Evolutionary conservation across 2,329 filamentous ascomycete genomes (phyloP).

Genomic region (Sporothrix protearum): DNA sequence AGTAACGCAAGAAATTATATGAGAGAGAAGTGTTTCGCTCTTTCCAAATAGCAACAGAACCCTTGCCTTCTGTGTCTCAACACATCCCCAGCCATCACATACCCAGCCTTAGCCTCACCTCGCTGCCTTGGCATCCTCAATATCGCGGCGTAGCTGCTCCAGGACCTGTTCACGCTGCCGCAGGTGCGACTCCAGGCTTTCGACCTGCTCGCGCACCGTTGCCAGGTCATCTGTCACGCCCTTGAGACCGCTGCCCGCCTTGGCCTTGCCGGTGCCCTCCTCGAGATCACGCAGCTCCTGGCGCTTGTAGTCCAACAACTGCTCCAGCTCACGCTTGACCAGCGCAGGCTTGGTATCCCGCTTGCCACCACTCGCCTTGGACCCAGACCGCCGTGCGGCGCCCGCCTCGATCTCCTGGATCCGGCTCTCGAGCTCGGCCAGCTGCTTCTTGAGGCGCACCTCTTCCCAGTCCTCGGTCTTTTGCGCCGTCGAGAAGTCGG

Average conservation of each 20-base stretch:
- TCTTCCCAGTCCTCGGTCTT: slow-evolving; percentile 97
- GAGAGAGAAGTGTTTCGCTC: slow-evolving; percentile 7
- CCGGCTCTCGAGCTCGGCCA: slow-evolving; percentile 84
- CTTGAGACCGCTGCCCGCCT: slow-evolving; percentile 69
- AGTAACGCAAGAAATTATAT: background rate
- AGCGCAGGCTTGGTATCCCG: slow-evolving; percentile 80
- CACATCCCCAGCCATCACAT: too few species aligned
- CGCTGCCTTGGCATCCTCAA: slow-evolving; percentile 76
- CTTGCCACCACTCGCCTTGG: slow-evolving; percentile 46
- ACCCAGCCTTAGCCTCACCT: too few species aligned
- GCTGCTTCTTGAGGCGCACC: slow-evolving; percentile 87
- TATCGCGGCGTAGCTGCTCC: slow-evolving; percentile 68
- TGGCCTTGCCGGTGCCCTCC: slow-evolving; percentile 64
- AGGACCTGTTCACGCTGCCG: slow-evolving; percentile 70
- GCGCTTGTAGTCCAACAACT: slow-evolving; percentile 92
- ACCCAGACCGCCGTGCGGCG: slow-evolving; percentile 51
- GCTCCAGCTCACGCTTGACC: slow-evolving; percentile 90
- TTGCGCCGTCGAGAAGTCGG: slow-evolving; percentile 74
- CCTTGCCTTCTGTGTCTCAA: background rate
- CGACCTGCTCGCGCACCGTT: slow-evolving; percentile 90
- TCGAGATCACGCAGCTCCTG: slow-evolving; percentile 72
- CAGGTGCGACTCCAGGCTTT: slow-evolving; percentile 81
- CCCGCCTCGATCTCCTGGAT: slow-evolving; percentile 76
- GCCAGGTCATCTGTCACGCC: slow-evolving; percentile 80
- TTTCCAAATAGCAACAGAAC: background rate